phyloP scores from a whole-genome alignment of 768 basidiomycete species.

The Mycena epipterygia region DNA sequence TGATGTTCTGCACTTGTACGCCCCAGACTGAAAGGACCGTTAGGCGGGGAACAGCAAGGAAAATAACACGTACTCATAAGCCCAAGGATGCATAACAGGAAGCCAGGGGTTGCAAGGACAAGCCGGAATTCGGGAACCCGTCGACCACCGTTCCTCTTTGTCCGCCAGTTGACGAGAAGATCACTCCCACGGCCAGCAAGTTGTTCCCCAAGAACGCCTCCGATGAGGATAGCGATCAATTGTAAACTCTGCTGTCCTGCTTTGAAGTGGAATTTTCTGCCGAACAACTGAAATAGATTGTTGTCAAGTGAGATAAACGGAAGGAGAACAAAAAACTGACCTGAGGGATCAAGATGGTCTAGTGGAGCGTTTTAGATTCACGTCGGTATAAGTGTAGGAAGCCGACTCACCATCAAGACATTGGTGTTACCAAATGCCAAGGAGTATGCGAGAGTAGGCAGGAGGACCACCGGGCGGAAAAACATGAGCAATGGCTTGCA shows the following conservation, averaged over 20 bases:
- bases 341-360: not conserved
- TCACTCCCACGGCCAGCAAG: not conserved
- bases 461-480: not conserved
- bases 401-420: slow-evolving; percentile 37
- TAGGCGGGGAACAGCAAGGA: not conserved
- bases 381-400: slow-evolving; percentile 40
- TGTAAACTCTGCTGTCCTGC: not conserved
- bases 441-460: not conserved
- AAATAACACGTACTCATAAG: not conserved
- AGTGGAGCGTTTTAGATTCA: not conserved
- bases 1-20: not conserved
- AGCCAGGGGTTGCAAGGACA: slow-evolving; percentile 40
- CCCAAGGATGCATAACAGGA: not conserved
- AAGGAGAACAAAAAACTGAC: not conserved
- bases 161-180: not conserved
- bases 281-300: not conserved
- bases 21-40: not conserved
- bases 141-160: not conserved
- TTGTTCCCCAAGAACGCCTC: slow-evolving; percentile 11
- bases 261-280: not conserved
- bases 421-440: not conserved
- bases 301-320: not conserved
- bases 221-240: not conserved
- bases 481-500: not conserved
- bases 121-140: not conserved